Evolutionary conservation across 345 rosid species (phyloP).

Genomic region (Syzygium aqueum): DNA sequence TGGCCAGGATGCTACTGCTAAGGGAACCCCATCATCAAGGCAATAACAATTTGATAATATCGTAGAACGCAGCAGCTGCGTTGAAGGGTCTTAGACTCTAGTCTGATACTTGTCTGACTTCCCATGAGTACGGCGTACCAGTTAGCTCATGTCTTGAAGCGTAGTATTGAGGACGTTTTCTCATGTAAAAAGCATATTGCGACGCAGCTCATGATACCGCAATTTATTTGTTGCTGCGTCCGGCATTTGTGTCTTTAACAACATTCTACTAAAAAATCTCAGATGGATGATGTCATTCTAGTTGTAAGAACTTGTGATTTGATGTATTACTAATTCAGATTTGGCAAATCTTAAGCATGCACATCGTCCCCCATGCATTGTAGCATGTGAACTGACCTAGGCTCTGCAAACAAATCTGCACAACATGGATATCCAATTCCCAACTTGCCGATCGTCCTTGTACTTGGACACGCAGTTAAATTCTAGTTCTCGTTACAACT

Average conservation of each 20-base stretch:
- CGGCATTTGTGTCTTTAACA: background rate
- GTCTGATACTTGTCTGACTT: background rate
- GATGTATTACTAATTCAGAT: background rate
- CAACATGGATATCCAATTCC: background rate
- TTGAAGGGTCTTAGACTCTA: background rate
- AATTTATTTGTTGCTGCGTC: background rate
- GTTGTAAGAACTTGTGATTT: background rate
- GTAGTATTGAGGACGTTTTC: background rate
- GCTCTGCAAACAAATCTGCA: background rate
- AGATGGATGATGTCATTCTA: background rate
- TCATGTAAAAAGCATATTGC: background rate
- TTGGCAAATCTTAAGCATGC: background rate
- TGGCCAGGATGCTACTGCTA: conserved; percentile 17
- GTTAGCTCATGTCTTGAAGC: background rate
- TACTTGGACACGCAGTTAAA: accelerated
- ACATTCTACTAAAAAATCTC: background rate
- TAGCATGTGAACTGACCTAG: background rate
- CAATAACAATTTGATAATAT: conserved; percentile 15
- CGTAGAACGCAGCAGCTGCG: background rate
- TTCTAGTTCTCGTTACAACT: background rate
- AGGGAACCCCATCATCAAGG: conserved; percentile 20
- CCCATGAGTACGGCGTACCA: background rate
- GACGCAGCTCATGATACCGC: background rate
- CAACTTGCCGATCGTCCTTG: background rate
- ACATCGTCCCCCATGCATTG: background rate